These are phyloP conservation scores for Russula vinacea DNA, from an alignment of 768 basidiomycete species.

Conservation along the genomic window DNA sequence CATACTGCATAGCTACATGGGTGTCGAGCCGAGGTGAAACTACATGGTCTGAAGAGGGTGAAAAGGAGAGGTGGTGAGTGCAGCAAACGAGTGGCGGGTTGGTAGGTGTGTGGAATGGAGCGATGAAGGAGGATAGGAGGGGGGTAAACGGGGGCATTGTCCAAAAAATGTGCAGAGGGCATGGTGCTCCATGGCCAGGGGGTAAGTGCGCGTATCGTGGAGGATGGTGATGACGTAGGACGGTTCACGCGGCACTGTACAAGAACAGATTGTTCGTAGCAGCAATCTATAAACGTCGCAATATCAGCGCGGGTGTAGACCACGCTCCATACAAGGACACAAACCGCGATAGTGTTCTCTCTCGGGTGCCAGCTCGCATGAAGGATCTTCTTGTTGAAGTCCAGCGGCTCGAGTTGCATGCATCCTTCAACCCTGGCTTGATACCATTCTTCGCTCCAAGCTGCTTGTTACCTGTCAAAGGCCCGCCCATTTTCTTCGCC, in stretches of 20 bases:
- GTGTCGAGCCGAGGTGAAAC: slow-evolving; percentile 2
- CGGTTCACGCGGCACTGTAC: slow-evolving; percentile 60
- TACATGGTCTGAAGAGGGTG: slow-evolving; percentile 1
- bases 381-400: slow-evolving; percentile 97
- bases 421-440: slow-evolving; percentile 74
- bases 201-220: slow-evolving; percentile 11
- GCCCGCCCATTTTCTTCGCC: slow-evolving; percentile 96
- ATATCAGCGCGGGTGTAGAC: slow-evolving; percentile 3
- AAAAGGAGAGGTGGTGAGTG: slow-evolving; percentile 4
- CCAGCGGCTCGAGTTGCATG: slow-evolving; percentile 81
- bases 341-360: slow-evolving; percentile 96
- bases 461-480: slow-evolving; percentile 65
- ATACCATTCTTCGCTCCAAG: slow-evolving; percentile 65
- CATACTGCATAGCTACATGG: slow-evolving; percentile 10
- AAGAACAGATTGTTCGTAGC: slow-evolving; percentile 96
- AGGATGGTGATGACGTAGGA: slow-evolving; percentile 8
- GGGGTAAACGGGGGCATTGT: slow-evolving; percentile 22
- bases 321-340: slow-evolving; percentile 35
- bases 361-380: slow-evolving; percentile 97
- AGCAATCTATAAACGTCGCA: slow-evolving; percentile 62
- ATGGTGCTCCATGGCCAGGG: slow-evolving; percentile 8
- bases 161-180: slow-evolving; percentile 22
- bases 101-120: background rate
- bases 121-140: slow-evolving; percentile 6
- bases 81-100: slow-evolving; percentile 22